A percentile compares a stretch with the other conserved stretches of the same genome.
These are phyloP conservation scores for Chaetomiaceae sp. DNA, from an alignment of 2,329 filamentous ascomycete species.

Conservation along the genomic window DNA sequence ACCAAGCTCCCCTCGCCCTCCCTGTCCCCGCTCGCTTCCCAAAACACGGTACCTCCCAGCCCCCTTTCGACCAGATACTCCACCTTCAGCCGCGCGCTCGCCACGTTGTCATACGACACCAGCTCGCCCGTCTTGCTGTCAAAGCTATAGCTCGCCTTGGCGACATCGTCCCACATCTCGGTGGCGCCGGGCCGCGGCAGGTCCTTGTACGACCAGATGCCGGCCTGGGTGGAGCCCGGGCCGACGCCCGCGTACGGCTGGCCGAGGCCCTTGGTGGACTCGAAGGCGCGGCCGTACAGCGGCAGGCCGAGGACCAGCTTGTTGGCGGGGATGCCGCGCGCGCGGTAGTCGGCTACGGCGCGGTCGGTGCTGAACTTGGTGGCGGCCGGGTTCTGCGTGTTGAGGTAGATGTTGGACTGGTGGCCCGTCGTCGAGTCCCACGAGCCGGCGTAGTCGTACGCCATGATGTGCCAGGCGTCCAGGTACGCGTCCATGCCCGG, in stretches of 20 bases:
- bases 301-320: conserved; percentile 76
- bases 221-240: conserved; percentile 51
- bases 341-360: conserved; percentile 61
- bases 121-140: conserved; percentile 55
- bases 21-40: conserved; percentile 71
- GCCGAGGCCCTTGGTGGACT: conserved; percentile 63
- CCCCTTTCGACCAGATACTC: conserved; percentile 55
- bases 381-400: conserved; percentile 44
- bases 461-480: conserved; percentile 59
- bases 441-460: conserved; percentile 64
- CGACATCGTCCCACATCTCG: conserved; percentile 52
- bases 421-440: conserved; percentile 61
- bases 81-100: conserved; percentile 57
- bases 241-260: conserved; percentile 60
- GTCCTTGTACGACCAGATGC: conserved; percentile 69
- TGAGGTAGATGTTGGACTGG: conserved; percentile 63
- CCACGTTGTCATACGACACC: conserved; percentile 64
- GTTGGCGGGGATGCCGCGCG: conserved; percentile 50
- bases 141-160: conserved; percentile 68
- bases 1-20: conserved; percentile 54
- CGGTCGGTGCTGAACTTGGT: conserved; percentile 67
- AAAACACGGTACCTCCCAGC: conserved; percentile 77
- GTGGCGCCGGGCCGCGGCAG: conserved; percentile 58
- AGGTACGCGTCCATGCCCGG: conserved; percentile 44
- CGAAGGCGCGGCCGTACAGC: conserved; percentile 74